phyloP scores from a whole-genome alignment of 345 rosid species.

The Murraya paniculata region DNA sequence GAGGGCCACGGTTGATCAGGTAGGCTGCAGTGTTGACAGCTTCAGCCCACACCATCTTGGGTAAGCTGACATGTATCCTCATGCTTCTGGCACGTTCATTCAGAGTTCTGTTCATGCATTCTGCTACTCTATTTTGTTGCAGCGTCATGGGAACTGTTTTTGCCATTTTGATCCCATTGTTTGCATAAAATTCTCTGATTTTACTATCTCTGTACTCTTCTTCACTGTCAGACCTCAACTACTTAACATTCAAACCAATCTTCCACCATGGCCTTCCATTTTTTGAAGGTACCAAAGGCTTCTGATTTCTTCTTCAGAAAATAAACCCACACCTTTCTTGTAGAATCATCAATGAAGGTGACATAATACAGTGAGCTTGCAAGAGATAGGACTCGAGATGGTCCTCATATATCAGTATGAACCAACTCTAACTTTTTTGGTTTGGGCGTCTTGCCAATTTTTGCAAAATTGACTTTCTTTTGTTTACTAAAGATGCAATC shows the following conservation, averaged over 20 bases:
- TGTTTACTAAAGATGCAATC: background rate
- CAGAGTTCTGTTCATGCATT: background rate
- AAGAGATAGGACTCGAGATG: background rate
- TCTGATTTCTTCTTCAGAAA: background rate
- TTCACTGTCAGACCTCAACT: too few relatives aligned
- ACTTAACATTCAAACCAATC: too few relatives aligned
- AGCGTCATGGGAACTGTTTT: background rate
- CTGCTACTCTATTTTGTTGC: background rate
- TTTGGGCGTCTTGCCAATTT: fast-evolving
- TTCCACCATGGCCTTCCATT: background rate
- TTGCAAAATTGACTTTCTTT: background rate
- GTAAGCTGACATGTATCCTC: background rate
- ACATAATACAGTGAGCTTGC: background rate
- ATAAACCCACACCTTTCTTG: background rate
- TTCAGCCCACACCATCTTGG: background rate
- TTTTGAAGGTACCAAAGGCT: background rate
- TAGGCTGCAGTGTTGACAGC: background rate
- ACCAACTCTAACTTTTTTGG: background rate
- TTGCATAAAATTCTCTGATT: background rate
- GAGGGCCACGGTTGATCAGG: background rate
- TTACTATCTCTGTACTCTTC: fast-evolving
- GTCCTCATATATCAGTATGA: background rate
- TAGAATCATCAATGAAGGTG: background rate
- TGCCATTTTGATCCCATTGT: background rate
- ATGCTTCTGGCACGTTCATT: background rate